Evolutionary conservation across 768 basidiomycete species (phyloP).

Genomic region (Gloeostereum incarnatum): DNA sequence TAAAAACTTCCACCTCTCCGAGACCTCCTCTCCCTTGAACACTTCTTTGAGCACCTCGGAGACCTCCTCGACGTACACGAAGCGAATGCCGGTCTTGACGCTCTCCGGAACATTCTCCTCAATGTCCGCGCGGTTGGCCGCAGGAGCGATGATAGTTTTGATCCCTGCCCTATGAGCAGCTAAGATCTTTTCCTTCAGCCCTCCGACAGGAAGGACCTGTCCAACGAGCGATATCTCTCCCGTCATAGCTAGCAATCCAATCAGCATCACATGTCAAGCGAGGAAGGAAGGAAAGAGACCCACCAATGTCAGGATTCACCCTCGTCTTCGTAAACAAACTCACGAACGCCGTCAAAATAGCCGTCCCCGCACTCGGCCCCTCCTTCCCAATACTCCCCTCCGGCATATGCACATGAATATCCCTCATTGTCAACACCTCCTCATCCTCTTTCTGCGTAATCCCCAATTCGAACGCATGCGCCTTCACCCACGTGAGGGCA

Average conservation of each 20-base stretch:
- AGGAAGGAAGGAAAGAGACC: conserved; percentile 14
- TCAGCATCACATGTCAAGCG: background rate
- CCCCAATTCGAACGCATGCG: conserved; percentile 82
- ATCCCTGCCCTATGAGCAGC: conserved; percentile 97
- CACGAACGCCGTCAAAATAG: conserved; percentile 86
- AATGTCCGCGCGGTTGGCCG: conserved; percentile 87
- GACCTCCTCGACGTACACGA: background rate
- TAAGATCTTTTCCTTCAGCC: conserved; percentile 92
- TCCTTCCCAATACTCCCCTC: conserved; percentile 92
- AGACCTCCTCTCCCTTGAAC: background rate
- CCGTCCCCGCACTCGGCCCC: conserved; percentile 94
- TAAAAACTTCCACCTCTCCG: background rate
- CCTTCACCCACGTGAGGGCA: conserved; percentile 86
- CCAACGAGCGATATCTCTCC: conserved; percentile 96
- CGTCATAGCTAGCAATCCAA: conserved; percentile 69
- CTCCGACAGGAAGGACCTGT: conserved; percentile 93
- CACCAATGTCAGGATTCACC: conserved; percentile 84
- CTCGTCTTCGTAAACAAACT: conserved; percentile 81
- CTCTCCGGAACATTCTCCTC: conserved; percentile 74
- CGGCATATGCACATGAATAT: conserved; percentile 96
- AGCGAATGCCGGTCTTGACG: background rate
- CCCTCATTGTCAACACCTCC: conserved; percentile 75
- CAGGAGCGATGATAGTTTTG: conserved; percentile 82
- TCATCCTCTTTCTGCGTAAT: conserved; percentile 67
- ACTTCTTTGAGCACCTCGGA: background rate